These are phyloP conservation scores for Paecilomyces sp. DNA, from an alignment of 2,329 filamentous ascomycete genomes.

Conservation along the genomic window DNA sequence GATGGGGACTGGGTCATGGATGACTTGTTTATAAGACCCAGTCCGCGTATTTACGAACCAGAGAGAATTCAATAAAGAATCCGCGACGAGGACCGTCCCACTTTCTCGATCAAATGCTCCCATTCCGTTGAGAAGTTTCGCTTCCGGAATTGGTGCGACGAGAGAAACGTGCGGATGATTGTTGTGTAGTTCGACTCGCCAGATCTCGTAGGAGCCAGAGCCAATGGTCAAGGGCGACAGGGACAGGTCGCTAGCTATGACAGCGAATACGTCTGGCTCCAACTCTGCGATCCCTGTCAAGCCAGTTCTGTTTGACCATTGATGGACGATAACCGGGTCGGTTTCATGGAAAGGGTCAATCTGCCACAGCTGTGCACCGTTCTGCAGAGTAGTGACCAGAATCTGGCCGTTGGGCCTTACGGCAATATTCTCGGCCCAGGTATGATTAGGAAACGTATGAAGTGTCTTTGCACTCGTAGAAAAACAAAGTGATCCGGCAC, in stretches of 20 bases:
- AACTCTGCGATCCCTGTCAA: slow-evolving; percentile 12
- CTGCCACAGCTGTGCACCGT: slow-evolving; percentile 7
- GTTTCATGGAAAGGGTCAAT: slow-evolving; percentile 5
- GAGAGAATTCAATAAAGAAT: slow-evolving; percentile 9
- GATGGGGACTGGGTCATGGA: slow-evolving; percentile 2
- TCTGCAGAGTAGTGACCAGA: slow-evolving; percentile 11
- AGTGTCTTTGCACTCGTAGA: neutral
- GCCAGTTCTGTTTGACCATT: slow-evolving; percentile 7
- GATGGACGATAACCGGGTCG: slow-evolving; percentile 8
- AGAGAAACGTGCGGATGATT: neutral
- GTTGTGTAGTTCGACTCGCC: slow-evolving; percentile 7
- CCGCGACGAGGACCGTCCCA: slow-evolving; percentile 10
- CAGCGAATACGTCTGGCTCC: slow-evolving; percentile 10
- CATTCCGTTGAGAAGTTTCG: slow-evolving; percentile 13
- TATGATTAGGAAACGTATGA: neutral
- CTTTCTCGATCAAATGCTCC: slow-evolving; percentile 6
- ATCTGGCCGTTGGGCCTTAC: slow-evolving; percentile 9
- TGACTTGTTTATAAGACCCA: slow-evolving; percentile 3
- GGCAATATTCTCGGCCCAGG: slow-evolving; percentile 8
- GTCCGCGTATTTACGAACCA: slow-evolving; percentile 11
- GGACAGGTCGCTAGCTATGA: slow-evolving; percentile 11
- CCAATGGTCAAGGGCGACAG: slow-evolving; percentile 4
- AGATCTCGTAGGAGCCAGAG: neutral
- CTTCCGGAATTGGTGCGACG: slow-evolving; percentile 6
- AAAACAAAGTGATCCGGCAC: neutral